Evolutionary conservation across 768 basidiomycete genomes (phyloP), one percentile per base, ranked within the genome.

Genomic region (Mrakia hoshinonis): DNA sequence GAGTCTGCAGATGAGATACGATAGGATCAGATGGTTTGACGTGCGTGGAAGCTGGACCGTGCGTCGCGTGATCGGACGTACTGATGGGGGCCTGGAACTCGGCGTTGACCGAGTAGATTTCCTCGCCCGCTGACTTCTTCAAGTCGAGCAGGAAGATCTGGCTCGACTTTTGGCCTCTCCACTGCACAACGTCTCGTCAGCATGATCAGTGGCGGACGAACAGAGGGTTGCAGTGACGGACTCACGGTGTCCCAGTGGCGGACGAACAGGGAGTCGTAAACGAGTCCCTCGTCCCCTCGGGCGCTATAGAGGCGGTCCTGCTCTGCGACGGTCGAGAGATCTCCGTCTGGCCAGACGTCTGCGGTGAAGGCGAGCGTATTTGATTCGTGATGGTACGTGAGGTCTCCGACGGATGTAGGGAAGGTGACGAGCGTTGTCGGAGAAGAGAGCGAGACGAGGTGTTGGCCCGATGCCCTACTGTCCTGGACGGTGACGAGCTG

Each of bases 181-280:
- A 94, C n/a, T n/a, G n/a, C n/a, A n/a, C n/a, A n/a, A n/a, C n/a
- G n/a, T n/a, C n/a, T n/a, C n/a, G n/a, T n/a, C n/a, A n/a, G n/a
- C n/a, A n/a, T n/a, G 20, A 81, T 82, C 90, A 92, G 65, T 91
- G 89, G n/a, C 90, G 81, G 48, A 85, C 87, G 77, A 84, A 91
- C 1, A 83, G 83, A 47, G 78, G 74, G 73, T 91, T 89, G 76
- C 87, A 92, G n/a, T n/a, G n/a, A n/a, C n/a, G n/a, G n/a, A n/a
- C n/a, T n/a, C n/a, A n/a, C n/a, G 20, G 81, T 82, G 74, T 83
- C 85, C 89, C 90, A 92, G 65, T 91, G 89, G n/a, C 90, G 81
- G 48, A 85, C 87, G 77, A 84, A 91, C 1, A 83, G 83, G 47
- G 78, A 75, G 73, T 91, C 89, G 76, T 87, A 92, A 4, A 90